Percentiles rank a stretch among this genome's conserved stretches.
These are phyloP conservation scores for Monosporozyma unispora DNA, from an alignment of 805 yeast species.

Conservation along the genomic window DNA sequence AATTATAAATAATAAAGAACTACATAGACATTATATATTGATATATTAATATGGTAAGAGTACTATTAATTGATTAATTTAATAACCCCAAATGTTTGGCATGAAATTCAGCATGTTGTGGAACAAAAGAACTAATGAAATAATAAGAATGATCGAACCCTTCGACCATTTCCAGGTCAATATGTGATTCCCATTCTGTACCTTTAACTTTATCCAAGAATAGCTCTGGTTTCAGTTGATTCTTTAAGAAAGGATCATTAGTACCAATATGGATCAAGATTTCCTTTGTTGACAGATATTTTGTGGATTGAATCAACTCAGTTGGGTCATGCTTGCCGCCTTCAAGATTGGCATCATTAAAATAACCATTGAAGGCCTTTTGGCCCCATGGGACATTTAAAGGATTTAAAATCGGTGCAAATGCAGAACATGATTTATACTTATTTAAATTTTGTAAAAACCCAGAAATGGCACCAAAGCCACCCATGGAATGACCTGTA, in stretches of 20 bases:
- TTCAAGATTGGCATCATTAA: conserved; percentile 32
- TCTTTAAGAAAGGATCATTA: conserved; percentile 60
- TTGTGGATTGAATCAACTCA: conserved; percentile 40
- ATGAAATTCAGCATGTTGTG: conserved; percentile 79
- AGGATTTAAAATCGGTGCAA: conserved; percentile 86
- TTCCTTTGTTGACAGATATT: conserved; percentile 37
- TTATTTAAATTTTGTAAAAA: conserved; percentile 49
- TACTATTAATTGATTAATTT: not conserved
- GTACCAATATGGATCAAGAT: conserved; percentile 81
- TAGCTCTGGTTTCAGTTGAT: conserved; percentile 69
- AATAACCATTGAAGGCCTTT: conserved; percentile 71
- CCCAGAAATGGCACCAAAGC: conserved; percentile 80
- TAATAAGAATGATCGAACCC: conserved; percentile 91
- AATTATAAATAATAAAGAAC: not conserved
- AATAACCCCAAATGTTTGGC: conserved; percentile 46
- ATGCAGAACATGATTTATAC: conserved; percentile 77
- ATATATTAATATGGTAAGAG: not conserved
- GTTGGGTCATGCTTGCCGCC: conserved; percentile 87
- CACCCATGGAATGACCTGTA: conserved; percentile 99
- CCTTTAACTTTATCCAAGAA: conserved; percentile 50
- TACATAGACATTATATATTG: not conserved
- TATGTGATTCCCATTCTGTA: conserved; percentile 48
- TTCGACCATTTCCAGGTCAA: conserved; percentile 54
- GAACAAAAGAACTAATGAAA: conserved; percentile 71
- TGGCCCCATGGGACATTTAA: conserved; percentile 75